Evolutionary conservation across 2,329 filamentous ascomycete species (phyloP), one percentile per base, ranked within the genome.

Genomic region (Pseudopithomyces maydicus): DNA sequence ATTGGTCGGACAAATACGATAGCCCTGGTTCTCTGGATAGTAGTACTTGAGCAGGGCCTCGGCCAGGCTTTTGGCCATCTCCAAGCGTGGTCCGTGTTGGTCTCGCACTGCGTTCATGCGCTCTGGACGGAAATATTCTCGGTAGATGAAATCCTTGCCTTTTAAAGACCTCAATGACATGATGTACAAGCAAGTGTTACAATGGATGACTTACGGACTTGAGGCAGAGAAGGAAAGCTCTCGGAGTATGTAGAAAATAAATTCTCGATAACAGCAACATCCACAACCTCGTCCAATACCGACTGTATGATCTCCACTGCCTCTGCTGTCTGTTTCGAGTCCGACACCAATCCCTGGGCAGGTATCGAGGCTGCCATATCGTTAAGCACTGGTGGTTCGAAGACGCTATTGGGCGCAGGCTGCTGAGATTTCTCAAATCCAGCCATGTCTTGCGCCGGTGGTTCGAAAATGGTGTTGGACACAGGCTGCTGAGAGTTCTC

Each of bases 11-110:
- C 57, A 51, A 19, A 72, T 50, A 10, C 52, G 46, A 44, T 61
- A 72, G 36, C 57, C 62, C 48, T 70, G 54, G 2, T 52, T 52
- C 2, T 52, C 42, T 1, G 69, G 69, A 33, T 62, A 71, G 52
- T 69, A 68, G 48, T 70, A 62, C 29, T 57, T 45, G n/a, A 72
- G 63, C 10, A 71, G 32, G 10, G 60, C 53, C 14, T 53, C 35
- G 2, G 58, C 61, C 10, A 73, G 51, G 1, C 54, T 52, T 38
- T 65, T 62, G 36, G 64, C 69, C 23, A 60, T 54, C 19, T 58
- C 47, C 41, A 69, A 59, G 17, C 63, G 67, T 3, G 42, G 33
- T 15, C 59, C 46, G 32, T 54, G 45, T 20, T 38, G 33, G n/a
- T 19, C 45, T 22, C 45, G 45, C 20, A 48, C 45, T 15, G 35